Conservation (phyloP, 2,329 filamentous ascomycete genomes). For the Myriosclerotinia curreyana region DNA sequence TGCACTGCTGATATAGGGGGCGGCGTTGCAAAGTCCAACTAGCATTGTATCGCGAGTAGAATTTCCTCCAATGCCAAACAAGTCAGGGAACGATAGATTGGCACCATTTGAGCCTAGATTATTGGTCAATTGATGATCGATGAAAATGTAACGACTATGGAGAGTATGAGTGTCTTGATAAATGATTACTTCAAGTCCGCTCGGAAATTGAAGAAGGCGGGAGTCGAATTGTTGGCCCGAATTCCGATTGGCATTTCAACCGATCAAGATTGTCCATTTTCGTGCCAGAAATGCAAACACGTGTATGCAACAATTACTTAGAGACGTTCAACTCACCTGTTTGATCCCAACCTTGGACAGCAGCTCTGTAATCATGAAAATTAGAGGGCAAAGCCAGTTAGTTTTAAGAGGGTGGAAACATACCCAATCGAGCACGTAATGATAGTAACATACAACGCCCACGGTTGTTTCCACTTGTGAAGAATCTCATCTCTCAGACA, state of each 20-base stretch:
- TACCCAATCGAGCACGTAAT: conserved; percentile 50
- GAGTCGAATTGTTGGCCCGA: neutral
- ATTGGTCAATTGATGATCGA: neutral
- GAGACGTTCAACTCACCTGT: conserved; percentile 3
- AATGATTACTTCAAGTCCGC: neutral
- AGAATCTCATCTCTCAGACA: conserved; percentile 60
- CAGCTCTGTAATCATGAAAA: conserved; percentile 44
- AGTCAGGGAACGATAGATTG: conserved; percentile 46
- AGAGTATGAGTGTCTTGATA: neutral
- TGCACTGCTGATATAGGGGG: conserved; percentile 45
- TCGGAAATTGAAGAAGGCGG: neutral
- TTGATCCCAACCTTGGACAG: conserved; percentile 49
- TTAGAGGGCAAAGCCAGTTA: conserved; percentile 58
- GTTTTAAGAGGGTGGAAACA: conserved; percentile 63
- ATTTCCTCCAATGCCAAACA: conserved; percentile 45
- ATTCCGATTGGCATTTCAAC: neutral
- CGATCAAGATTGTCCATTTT: no score
- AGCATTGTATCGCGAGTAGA: conserved; percentile 51
- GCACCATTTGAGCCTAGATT: conserved; percentile 48
- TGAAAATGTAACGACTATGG: neutral
- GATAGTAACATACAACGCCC: conserved; percentile 38
- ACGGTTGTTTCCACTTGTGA: conserved; percentile 67
- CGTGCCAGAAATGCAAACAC: no score
- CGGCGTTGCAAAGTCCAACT: conserved; percentile 56
- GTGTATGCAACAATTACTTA: neutral